Evolutionary conservation across 352 stramenopile species (phyloP), one percentile per base, ranked within the genome.

Genomic region (Phytophthora sp.): DNA sequence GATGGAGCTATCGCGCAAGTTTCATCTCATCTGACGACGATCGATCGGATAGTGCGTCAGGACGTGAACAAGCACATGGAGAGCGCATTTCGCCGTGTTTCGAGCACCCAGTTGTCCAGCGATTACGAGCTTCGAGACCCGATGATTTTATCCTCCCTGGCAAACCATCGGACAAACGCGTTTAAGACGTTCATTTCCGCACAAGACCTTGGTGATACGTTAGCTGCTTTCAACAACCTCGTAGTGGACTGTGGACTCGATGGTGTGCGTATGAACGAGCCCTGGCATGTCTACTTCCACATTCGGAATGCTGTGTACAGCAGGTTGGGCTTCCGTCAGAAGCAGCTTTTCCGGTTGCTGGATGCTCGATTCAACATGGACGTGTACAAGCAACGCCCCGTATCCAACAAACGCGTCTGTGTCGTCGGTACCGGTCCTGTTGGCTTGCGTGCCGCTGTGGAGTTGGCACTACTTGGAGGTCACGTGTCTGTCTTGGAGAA

Each of bases 401-500:
- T 70, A 7, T 46, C 61, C 3, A 65, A 72, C 36, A 86, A 90
- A 67, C 74, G 78, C 23, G 74, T 91, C 0, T 86, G 82, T 30
- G 69, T 94, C 26, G 74, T 91, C 29, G 86, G 86, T 15, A 79
- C 80, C 23, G 86, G 86, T 2, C 86, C 86, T 2, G 80, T 91
- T 1, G 85, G 85, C 1, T 57, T 94, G 1, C 83, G 84, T 50
- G 82, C 82, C 2, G 84, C 84, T 0, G 74, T 94, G 8, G 84
- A 93, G 53, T 52, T 88, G 13, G 80, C 81, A 13, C 36, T 94
- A 15, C 70, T 93, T 3, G 84, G 86, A 11, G 74, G 74, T 4
- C 68, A 90, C 12, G 86, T 91, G 9, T 73, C 88, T 0, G 74
- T 94, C 7, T 38, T 94, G 2, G 86, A 94, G 66, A 94, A 94